A percentile compares a stretch with the other conserved stretches of the same genome.
These are phyloP conservation scores for Penicillium sp. DNA, from an alignment of 2,329 filamentous ascomycete species.

Conservation along the genomic window DNA sequence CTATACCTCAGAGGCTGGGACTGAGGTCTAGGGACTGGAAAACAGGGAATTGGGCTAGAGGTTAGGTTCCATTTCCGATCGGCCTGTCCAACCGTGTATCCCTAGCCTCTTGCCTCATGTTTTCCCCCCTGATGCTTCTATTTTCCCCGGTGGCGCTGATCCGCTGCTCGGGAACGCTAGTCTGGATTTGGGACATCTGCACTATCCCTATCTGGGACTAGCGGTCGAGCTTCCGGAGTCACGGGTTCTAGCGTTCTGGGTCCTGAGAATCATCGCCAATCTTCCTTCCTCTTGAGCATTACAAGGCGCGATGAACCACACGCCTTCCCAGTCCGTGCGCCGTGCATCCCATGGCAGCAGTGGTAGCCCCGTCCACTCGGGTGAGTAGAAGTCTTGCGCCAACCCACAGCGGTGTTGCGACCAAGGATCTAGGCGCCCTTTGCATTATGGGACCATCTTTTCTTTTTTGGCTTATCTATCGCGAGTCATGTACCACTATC, in stretches of 20 bases:
- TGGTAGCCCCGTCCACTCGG: slow-evolving; percentile 37
- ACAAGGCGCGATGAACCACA: slow-evolving; percentile 36
- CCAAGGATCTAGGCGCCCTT: slow-evolving; percentile 2
- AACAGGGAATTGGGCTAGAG: neutral
- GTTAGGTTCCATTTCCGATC: neutral
- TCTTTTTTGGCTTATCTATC: neutral
- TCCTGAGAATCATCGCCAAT: slow-evolving; percentile 24
- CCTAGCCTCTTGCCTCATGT: neutral
- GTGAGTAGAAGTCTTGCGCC: slow-evolving; percentile 29
- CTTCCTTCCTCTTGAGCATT: slow-evolving; percentile 10
- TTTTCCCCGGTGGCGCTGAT: slow-evolving; percentile 29
- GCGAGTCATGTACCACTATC: neutral
- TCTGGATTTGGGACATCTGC: slow-evolving; percentile 14
- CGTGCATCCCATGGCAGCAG: slow-evolving; percentile 39
- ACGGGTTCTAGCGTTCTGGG: slow-evolving; percentile 33
- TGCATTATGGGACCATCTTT: neutral
- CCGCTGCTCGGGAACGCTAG: slow-evolving; percentile 40
- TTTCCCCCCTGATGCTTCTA: slow-evolving; percentile 2
- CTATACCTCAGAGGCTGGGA: neutral
- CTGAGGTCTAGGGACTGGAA: neutral
- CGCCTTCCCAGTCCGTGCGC: slow-evolving; percentile 33
- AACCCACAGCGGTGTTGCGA: neutral
- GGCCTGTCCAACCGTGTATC: neutral
- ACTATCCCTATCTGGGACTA: slow-evolving; percentile 30
- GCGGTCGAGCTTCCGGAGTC: slow-evolving; percentile 35